A percentile compares a stretch with the other conserved stretches of the same genome.
These are phyloP conservation scores for Pharus latifolius DNA, from an alignment of 176 grass and related monocot species.

Conservation along the genomic window DNA sequence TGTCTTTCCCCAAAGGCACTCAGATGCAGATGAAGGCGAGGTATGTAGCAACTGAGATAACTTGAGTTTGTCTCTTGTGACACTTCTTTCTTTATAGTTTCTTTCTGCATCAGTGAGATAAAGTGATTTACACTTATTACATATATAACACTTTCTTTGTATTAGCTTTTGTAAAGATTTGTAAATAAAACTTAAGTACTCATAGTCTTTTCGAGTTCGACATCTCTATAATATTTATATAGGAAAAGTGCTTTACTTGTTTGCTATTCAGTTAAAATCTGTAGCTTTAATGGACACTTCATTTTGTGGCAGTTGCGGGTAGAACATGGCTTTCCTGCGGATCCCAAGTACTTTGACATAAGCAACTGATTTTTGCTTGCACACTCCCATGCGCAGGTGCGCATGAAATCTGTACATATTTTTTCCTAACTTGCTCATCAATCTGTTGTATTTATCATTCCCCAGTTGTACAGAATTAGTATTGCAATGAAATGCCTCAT, in stretches of 20 bases:
- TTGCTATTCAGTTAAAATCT: not conserved
- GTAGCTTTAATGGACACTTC: not conserved
- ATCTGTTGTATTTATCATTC: slow-evolving; percentile 22
- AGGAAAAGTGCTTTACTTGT: not conserved
- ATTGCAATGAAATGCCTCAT: slow-evolving; percentile 33
- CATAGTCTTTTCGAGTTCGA: too few species aligned
- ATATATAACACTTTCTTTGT: not conserved
- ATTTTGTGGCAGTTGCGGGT: slow-evolving; percentile 49
- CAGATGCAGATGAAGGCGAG: slow-evolving; percentile 88
- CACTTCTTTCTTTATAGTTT: not conserved
- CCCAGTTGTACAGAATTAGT: slow-evolving; percentile 47
- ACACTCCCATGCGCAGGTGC: not conserved
- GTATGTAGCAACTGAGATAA: slow-evolving; percentile 36
- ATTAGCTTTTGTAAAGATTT: too few species aligned
- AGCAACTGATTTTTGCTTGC: slow-evolving; percentile 51
- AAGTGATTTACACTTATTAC: not conserved
- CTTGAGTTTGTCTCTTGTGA: not conserved
- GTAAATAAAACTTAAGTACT: too few species aligned
- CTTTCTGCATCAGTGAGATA: not conserved
- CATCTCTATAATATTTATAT: not conserved
- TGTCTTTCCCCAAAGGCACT: slow-evolving; percentile 92
- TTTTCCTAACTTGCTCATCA: slow-evolving; percentile 14
- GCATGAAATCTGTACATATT: slow-evolving; percentile 50
- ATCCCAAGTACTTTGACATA: slow-evolving; percentile 95
- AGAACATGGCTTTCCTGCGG: slow-evolving; percentile 80